Evolutionary conservation across 1,284 basidiomycete genomes (phyloP), one percentile per base, ranked within the genome.

Genomic region (Ganoderma meredithae): DNA sequence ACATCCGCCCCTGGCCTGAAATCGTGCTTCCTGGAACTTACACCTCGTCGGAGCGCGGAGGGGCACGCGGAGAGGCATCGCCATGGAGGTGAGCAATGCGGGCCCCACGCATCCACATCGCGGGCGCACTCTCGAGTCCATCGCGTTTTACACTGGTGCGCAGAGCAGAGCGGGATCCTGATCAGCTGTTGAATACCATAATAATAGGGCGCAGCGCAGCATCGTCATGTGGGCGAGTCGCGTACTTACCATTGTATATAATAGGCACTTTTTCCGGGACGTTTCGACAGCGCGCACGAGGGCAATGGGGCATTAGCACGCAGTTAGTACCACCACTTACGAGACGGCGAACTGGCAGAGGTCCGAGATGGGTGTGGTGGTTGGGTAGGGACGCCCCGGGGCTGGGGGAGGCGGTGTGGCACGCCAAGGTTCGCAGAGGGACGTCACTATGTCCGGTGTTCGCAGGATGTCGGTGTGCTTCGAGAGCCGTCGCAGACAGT

Each of bases 301-400:
- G 31, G n/a, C 2, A 7, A 17, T 22, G 22, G n/a, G 56, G 36
- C 13, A 27, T 17, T 33, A 31, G 13, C 31, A 58, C n/a, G 55
- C 55, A n/a, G 31, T 39, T 36, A 36, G 27, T 31, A 31, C 27
- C 27, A 1, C 36, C 36, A 36, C 36, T 36, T 39, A 60, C 58
- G 36, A 60, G 22, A 40, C 39, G 36, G 22, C n/a, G 39, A 60
- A 60, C 36, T 22, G 22, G 33, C n/a, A 19, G 40, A 40, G 58
- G 39, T 6, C 9, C 7, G 36, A 36, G 36, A 36, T 36, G 36
- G 36, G 36, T 36, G 8, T 9, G n/a, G n/a, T 19, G 15, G 39
- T 4, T 36, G 36, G 2, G 13, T 27, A 60, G 58, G 58, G 58
- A 60, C 58, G 58, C 62, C 64, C 66, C 66, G 49, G 49, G 41